Evolutionary conservation across 179 eudicot species (phyloP), one percentile per base, ranked within the genome.

Genomic region (Beta corolliflora): DNA sequence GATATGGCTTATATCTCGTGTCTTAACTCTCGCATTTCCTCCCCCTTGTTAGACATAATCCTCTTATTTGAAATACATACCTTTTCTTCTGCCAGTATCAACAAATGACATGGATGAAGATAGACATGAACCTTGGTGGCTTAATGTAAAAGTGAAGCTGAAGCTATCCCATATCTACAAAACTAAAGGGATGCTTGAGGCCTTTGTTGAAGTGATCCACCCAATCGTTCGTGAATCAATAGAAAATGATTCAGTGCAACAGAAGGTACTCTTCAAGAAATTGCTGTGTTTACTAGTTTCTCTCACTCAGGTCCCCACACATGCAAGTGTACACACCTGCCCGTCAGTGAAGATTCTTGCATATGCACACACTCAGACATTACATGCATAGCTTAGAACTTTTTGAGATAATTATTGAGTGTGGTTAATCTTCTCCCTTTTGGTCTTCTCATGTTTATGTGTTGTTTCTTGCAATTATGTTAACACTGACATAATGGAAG

Each of bases 181-280:
- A 83, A 79, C 84, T 50, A 90, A 84, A 89, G 94, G 94, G 71
- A 82, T 80, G 86, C 80, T 81, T 48, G 93, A 90, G 86, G 91
- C 81, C 56, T 94, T 89, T 86, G 95, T 89, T 75, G 91, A 88
- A 76, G 81, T 88, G 36, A 86, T 93, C 19, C 89, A 83, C 77
- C 92, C 97, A 53, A 80, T 87, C 61, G 89, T 94, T 60, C 91
- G 84, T 48, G 93, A 94, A 73, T 88, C 93, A 45, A 82, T 94
- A 81, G 73, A 84, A 74, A 73, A 89, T 85, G 90, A 89, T 81
- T 77, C 90, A 31, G 69, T 87, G 75, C 86, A 79, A 78, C 92
- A 83, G 56, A 94, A 90, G 97, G 97, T 94, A 87, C 87, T 41
- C 55, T 71, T 75, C 18, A 25, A 11, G 18, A 63, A 10, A 44